A percentile compares a stretch with the other conserved stretches of the same genome.
These are phyloP conservation scores for Talaromyces marneffei DNA, from an alignment of 2,329 filamentous ascomycete genomes.

Conservation along the genomic window DNA sequence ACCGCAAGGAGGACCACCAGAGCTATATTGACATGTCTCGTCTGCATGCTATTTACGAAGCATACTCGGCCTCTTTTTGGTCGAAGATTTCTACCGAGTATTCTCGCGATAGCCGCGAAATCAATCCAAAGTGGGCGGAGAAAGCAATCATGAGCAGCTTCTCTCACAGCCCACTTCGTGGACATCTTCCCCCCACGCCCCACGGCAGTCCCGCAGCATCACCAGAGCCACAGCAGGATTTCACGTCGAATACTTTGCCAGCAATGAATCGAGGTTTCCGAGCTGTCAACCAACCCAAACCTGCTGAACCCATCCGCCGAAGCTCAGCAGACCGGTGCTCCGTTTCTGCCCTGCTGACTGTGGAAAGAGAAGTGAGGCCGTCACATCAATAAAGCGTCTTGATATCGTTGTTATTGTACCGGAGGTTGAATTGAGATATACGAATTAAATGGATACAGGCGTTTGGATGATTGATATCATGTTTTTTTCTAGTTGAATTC, in stretches of 20 bases:
- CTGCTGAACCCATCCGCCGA: background rate
- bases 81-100: slow-evolving; percentile 65
- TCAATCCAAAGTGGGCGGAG: slow-evolving; percentile 20
- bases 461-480: background rate
- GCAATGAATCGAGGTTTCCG: slow-evolving; percentile 15
- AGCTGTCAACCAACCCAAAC: slow-evolving; percentile 16
- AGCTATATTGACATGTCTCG: slow-evolving; percentile 55
- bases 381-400: slow-evolving; percentile 4
- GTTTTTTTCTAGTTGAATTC: background rate
- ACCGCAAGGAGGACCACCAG: slow-evolving; percentile 21
- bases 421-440: background rate
- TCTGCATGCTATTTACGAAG: slow-evolving; percentile 63
- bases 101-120: slow-evolving; percentile 17
- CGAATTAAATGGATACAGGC: background rate
- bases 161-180: slow-evolving; percentile 3
- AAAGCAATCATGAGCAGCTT: slow-evolving; percentile 19
- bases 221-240: slow-evolving; percentile 13
- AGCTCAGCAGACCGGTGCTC: slow-evolving; percentile 21
- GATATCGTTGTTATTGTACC: background rate
- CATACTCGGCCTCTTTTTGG: slow-evolving; percentile 69
- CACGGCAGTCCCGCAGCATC: slow-evolving; percentile 18
- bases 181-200: slow-evolving; percentile 21
- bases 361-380: slow-evolving; percentile 18
- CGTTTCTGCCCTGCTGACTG: slow-evolving; percentile 21
- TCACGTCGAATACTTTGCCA: background rate